A percentile compares a stretch with the other conserved stretches of the same genome.
Evolutionary conservation across 495 filamentous ascomycete species (phyloP).

Genomic region (Xanthoparmelia taractica): DNA sequence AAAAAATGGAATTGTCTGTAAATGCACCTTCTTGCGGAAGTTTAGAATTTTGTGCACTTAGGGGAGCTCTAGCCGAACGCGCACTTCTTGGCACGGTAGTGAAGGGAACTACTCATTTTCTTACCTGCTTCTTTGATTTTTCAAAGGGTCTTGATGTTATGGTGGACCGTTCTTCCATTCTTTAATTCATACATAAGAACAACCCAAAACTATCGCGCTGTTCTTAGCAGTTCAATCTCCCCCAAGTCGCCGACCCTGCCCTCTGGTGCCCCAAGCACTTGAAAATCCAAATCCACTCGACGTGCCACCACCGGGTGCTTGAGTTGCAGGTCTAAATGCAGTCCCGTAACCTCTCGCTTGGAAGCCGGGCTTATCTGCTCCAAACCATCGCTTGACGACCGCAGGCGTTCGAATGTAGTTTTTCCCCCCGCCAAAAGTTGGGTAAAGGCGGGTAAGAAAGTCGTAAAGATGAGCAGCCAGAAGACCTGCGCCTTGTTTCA

Average conservation of each 20-base stretch:
- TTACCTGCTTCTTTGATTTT: too few species aligned
- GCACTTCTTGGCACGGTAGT: background rate
- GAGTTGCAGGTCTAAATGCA: constrained; percentile 34
- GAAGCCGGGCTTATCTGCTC: constrained; percentile 33
- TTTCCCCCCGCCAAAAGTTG: constrained; percentile 68
- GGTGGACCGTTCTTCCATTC: background rate
- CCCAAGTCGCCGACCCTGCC: constrained; percentile 62
- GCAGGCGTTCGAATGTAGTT: constrained; percentile 64
- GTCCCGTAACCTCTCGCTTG: constrained; percentile 52
- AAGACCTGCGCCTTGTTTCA: constrained; percentile 59
- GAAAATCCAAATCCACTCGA: constrained; percentile 34
- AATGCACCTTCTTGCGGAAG: background rate
- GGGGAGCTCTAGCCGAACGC: background rate
- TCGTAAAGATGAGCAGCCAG: constrained; percentile 78
- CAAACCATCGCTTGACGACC: constrained; percentile 56
- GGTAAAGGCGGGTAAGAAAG: constrained; percentile 75
- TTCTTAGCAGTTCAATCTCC: constrained; percentile 29
- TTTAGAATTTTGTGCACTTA: background rate
- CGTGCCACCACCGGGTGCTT: constrained; percentile 27
- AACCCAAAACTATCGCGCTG: background rate
- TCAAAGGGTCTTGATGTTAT: too few species aligned
- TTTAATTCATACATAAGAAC: background rate
- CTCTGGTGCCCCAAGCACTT: constrained; percentile 55
- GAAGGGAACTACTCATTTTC: too few species aligned
- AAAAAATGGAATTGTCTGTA: background rate